These are phyloP conservation scores for Antitrichia curtipendula DNA, from an alignment of 225 moss, liverwort and hornwort species.

Conservation along the genomic window DNA sequence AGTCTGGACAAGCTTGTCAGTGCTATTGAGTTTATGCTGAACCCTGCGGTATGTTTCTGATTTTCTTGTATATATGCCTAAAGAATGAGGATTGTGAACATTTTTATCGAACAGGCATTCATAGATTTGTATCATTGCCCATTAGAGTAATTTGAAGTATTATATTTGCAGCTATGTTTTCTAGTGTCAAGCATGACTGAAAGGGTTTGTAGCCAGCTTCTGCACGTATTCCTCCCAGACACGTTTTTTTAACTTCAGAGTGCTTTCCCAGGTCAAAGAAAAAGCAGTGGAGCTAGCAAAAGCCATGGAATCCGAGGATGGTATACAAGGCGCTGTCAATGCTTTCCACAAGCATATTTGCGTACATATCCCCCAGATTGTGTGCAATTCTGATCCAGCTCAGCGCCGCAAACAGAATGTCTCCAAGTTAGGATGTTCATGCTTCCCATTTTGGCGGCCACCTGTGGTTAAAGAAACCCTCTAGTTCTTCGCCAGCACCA, in stretches of 20 bases:
- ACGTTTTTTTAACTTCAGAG: not conserved
- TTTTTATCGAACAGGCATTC: not conserved
- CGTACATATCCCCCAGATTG: not conserved
- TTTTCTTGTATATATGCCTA: not conserved
- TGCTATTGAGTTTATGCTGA: conserved; percentile 75
- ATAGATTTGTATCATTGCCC: not conserved
- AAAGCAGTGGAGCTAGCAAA: conserved; percentile 48
- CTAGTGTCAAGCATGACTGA: not conserved
- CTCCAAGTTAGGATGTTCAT: not conserved
- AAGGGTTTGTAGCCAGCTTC: not conserved
- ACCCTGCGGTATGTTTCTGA: conserved; percentile 51
- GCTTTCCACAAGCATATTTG: conserved; percentile 80
- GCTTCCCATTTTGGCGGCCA: not conserved
- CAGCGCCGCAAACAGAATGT: not conserved
- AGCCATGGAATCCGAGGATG: conserved; percentile 80
- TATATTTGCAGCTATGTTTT: not conserved
- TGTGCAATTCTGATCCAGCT: not conserved
- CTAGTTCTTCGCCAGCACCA: not conserved
- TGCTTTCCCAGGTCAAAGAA: conserved; percentile 51
- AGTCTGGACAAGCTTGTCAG: conserved; percentile 70
- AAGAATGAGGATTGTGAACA: not conserved
- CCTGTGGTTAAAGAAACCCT: not conserved
- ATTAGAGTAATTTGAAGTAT: not conserved
- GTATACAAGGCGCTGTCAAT: conserved; percentile 77
- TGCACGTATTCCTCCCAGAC: not conserved